These are phyloP conservation scores for Colletotrichum chrysophilum DNA, from an alignment of 2,329 filamentous ascomycete genomes.

Conservation along the genomic window DNA sequence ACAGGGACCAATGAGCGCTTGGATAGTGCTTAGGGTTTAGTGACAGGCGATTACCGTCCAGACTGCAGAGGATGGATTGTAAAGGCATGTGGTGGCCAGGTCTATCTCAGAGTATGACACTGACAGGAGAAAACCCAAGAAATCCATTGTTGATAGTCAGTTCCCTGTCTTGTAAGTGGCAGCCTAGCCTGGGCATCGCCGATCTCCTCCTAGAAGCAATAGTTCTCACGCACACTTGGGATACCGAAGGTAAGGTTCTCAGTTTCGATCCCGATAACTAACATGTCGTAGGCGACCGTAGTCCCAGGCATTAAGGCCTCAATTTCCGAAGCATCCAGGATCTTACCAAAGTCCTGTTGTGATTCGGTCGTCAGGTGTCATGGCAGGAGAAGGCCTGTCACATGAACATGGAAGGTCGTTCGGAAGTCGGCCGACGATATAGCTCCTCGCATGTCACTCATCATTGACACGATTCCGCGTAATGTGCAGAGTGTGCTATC, in stretches of 20 bases:
- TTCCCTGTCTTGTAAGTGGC: neutral
- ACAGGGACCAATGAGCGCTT: neutral
- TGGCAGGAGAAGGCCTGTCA: neutral
- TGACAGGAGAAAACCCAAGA: neutral
- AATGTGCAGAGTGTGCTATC: neutral
- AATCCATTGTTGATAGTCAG: neutral
- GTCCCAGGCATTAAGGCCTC: neutral
- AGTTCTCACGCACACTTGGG: neutral
- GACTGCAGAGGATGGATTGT: neutral
- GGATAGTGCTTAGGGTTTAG: neutral
- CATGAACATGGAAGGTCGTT: neutral
- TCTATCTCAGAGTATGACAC: neutral
- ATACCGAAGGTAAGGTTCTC: neutral
- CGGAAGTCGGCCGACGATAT: neutral
- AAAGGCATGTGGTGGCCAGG: neutral
- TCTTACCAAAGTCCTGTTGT: neutral
- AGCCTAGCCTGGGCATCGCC: neutral
- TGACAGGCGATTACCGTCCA: neutral
- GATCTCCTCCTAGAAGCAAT: neutral
- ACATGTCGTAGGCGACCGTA: no score
- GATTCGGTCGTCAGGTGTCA: neutral
- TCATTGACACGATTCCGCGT: neutral
- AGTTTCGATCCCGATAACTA: neutral
- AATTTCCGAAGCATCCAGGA: neutral
- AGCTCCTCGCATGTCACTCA: neutral